Percentiles rank a stretch among this genome's conserved stretches.
These are phyloP conservation scores for Arxiozyma heterogenica DNA, from an alignment of 1,139 yeast genomes.

Conservation along the genomic window DNA sequence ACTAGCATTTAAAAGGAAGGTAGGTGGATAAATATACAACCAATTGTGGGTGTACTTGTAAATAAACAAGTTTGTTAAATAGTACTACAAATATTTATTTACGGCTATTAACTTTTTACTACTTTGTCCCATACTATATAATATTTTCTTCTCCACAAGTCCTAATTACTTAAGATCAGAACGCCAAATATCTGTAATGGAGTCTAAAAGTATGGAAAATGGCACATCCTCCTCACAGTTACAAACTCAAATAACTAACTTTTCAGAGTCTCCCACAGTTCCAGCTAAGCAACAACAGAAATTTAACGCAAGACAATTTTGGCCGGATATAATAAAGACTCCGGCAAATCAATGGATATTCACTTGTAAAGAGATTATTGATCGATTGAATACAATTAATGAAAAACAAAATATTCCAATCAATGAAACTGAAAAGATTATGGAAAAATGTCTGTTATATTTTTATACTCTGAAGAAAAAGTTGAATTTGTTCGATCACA, in stretches of 20 bases:
- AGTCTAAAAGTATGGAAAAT: background rate
- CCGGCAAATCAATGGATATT: slow-evolving; percentile 29
- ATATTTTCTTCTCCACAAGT: background rate
- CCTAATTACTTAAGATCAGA: background rate
- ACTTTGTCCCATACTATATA: no score
- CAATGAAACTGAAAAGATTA: slow-evolving; percentile 22
- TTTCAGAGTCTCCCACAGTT: background rate
- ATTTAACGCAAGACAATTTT: slow-evolving; percentile 24
- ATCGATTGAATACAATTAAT: slow-evolving; percentile 17
- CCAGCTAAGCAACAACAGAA: background rate
- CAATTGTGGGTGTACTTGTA: no score
- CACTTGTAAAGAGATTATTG: slow-evolving; percentile 25
- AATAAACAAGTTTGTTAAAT: no score
- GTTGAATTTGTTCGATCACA: slow-evolving; percentile 28
- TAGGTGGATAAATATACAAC: no score
- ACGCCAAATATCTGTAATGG: background rate
- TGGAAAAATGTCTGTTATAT: slow-evolving; percentile 30
- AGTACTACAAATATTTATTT: no score
- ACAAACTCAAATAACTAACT: background rate
- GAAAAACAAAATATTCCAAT: slow-evolving; percentile 14
- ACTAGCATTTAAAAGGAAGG: background rate
- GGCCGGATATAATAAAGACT: slow-evolving; percentile 30
- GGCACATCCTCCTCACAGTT: background rate
- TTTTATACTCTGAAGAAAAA: slow-evolving; percentile 29
- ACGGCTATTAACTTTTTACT: no score